These are phyloP conservation scores for Platanus orientalis DNA, from an alignment of 164 flowering plant species.

Conservation along the genomic window DNA sequence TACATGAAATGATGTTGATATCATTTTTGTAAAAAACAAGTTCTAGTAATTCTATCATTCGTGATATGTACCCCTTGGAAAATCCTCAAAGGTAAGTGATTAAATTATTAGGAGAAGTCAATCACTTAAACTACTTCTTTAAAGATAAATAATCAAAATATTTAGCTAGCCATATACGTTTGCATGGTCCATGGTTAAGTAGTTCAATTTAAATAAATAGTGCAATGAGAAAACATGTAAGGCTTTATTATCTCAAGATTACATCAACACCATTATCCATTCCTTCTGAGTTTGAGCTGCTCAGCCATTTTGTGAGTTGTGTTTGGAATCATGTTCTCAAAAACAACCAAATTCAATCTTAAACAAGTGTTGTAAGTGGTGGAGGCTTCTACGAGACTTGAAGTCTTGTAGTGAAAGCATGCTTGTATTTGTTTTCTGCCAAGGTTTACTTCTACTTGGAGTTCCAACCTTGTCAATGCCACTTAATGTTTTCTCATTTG, in stretches of 20 bases:
- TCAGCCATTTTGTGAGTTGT: neutral
- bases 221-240: neutral
- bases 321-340: neutral
- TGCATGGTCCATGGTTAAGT: neutral
- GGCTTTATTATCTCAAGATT: neutral
- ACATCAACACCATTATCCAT: neutral
- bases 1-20: too few species aligned
- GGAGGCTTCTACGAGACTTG: too few species aligned
- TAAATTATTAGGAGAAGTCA: too few species aligned
- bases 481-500: neutral
- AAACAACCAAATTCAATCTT: neutral
- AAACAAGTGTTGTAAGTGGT: too few species aligned
- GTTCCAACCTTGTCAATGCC: too few species aligned
- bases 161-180: neutral
- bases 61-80: too few species aligned
- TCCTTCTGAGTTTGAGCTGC: neutral
- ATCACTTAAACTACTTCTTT: neutral
- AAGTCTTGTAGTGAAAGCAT: too few species aligned
- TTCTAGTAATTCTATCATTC: too few species aligned
- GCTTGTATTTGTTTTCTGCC: too few species aligned
- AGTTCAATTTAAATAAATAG: neutral
- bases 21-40: too few species aligned
- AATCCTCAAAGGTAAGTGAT: too few species aligned
- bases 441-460: too few species aligned
- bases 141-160: neutral